Conservation (phyloP, 768 basidiomycete species). For the Hygrophorus russula region DNA sequence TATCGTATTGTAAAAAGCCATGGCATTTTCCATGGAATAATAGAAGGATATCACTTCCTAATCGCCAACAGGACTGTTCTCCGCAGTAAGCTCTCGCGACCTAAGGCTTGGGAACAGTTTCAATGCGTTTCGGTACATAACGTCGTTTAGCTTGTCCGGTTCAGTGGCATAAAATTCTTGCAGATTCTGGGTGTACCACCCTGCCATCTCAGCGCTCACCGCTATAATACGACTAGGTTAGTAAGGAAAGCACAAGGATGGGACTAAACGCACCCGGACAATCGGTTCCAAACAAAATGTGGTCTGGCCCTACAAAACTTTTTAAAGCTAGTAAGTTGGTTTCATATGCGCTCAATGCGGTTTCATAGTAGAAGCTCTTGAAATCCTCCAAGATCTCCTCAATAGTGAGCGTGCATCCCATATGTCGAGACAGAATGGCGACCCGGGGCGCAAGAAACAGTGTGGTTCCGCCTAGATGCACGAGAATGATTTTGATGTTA, state of each 20-base stretch:
- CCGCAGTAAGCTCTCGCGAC: conserved; percentile 6
- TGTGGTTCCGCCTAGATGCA: conserved; percentile 65
- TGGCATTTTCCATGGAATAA: too few relatives aligned
- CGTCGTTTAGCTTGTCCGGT: conserved; percentile 23
- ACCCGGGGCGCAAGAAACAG: conserved; percentile 58
- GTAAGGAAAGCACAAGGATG: not conserved
- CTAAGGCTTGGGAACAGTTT: conserved; percentile 31
- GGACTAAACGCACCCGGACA: conserved; percentile 46
- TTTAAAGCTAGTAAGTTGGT: conserved; percentile 40
- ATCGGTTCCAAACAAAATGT: conserved; percentile 62
- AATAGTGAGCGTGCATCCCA: conserved; percentile 55
- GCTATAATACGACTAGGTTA: conserved; percentile 25
- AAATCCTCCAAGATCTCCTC: conserved; percentile 64
- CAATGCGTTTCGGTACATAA: conserved; percentile 41
- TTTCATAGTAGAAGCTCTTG: conserved; percentile 63
- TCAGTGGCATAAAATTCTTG: conserved; percentile 35
- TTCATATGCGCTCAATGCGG: conserved; percentile 50
- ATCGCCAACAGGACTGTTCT: not conserved
- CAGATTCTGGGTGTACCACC: conserved; percentile 51
- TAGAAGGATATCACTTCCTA: too few relatives aligned
- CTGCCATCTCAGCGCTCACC: conserved; percentile 40
- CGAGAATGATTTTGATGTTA: conserved; percentile 52
- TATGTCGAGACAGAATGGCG: conserved; percentile 53
- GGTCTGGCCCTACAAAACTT: conserved; percentile 36
- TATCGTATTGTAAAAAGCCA: too few relatives aligned